These are phyloP conservation scores for Colletotrichum spinosum DNA, from an alignment of 2,329 filamentous ascomycete species.

Conservation along the genomic window DNA sequence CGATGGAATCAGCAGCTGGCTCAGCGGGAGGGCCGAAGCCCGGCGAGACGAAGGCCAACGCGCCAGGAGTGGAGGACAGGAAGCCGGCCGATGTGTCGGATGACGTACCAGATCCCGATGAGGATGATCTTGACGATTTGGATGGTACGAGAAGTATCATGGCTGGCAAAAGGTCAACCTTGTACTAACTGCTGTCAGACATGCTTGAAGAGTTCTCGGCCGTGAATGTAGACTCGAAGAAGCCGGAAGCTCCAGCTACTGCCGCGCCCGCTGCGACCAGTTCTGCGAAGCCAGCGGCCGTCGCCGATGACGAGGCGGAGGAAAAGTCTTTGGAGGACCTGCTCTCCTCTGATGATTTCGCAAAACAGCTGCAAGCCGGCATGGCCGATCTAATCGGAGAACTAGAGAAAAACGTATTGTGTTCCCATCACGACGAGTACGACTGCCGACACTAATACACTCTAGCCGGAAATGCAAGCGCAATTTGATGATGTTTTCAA, in stretches of 20 bases:
- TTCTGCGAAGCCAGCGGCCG: constrained; percentile 40
- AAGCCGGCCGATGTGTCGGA: constrained; percentile 50
- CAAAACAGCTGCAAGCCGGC: constrained; percentile 86
- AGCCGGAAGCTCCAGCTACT: constrained; percentile 38
- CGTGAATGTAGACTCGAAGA: constrained; percentile 65
- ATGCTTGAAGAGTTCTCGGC: constrained; percentile 92
- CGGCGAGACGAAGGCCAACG: constrained; percentile 36
- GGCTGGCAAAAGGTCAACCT: neutral
- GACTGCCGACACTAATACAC: constrained; percentile 7
- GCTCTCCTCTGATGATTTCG: constrained; percentile 80
- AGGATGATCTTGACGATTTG: constrained; percentile 91
- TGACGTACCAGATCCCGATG: constrained; percentile 87
- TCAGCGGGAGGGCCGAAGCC: constrained; percentile 31
- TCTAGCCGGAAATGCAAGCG: constrained; percentile 76
- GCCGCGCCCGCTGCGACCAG: constrained; percentile 36
- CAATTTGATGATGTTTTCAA: constrained; percentile 85
- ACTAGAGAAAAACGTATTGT: constrained; percentile 60
- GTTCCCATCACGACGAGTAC: neutral
- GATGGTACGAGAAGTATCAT: constrained; percentile 72
- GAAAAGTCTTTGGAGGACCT: constrained; percentile 51
- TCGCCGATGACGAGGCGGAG: constrained; percentile 41
- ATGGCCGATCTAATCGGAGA: constrained; percentile 88
- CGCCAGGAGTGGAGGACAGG: constrained; percentile 40
- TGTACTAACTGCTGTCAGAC: constrained; percentile 63
- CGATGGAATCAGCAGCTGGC: constrained; percentile 31